Conservation (phyloP, 2,329 filamentous ascomycete species). For the Huntiella abstrusa region DNA sequence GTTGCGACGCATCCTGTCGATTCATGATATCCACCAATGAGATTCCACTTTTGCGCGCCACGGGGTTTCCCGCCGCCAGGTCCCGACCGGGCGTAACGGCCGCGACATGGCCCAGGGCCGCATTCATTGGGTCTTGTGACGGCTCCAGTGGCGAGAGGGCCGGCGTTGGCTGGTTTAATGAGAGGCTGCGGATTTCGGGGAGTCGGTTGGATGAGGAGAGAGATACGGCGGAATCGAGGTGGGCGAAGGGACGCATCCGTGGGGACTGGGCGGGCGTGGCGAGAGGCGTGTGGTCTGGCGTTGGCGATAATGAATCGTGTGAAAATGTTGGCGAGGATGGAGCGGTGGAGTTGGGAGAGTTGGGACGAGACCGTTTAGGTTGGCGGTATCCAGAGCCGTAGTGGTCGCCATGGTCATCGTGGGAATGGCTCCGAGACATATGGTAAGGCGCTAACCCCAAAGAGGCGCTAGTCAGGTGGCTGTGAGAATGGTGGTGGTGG, state of each 20-base stretch:
- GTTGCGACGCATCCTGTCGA: slow-evolving; percentile 65
- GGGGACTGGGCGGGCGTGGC: slow-evolving; percentile 92
- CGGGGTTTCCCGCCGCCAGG: slow-evolving; percentile 20
- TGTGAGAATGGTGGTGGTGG: slow-evolving; percentile 35
- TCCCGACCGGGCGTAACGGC: slow-evolving; percentile 26
- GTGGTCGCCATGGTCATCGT: slow-evolving; percentile 58
- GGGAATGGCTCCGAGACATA: slow-evolving; percentile 78
- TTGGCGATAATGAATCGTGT: slow-evolving; percentile 86
- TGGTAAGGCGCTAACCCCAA: slow-evolving; percentile 65
- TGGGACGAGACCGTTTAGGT: slow-evolving; percentile 77
- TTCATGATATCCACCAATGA: slow-evolving; percentile 87
- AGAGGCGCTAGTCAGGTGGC: slow-evolving; percentile 35
- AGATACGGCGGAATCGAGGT: slow-evolving; percentile 31
- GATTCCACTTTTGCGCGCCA: slow-evolving; percentile 41
- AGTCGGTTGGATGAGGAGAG: slow-evolving; percentile 46
- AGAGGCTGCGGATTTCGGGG: slow-evolving; percentile 57
- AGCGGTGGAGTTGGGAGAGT: slow-evolving; percentile 86
- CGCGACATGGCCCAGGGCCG: slow-evolving; percentile 18
- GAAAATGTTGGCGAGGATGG: slow-evolving; percentile 94
- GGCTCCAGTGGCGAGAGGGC: slow-evolving; percentile 41
- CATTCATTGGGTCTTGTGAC: slow-evolving; percentile 6
- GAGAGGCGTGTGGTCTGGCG: slow-evolving; percentile 94
- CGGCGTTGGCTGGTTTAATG: slow-evolving; percentile 31
- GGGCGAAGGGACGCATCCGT: slow-evolving; percentile 56
- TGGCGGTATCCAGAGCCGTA: slow-evolving; percentile 54